Evolutionary conservation across 768 basidiomycete genomes (phyloP).

Genomic region (Pulveroboletus frians): DNA sequence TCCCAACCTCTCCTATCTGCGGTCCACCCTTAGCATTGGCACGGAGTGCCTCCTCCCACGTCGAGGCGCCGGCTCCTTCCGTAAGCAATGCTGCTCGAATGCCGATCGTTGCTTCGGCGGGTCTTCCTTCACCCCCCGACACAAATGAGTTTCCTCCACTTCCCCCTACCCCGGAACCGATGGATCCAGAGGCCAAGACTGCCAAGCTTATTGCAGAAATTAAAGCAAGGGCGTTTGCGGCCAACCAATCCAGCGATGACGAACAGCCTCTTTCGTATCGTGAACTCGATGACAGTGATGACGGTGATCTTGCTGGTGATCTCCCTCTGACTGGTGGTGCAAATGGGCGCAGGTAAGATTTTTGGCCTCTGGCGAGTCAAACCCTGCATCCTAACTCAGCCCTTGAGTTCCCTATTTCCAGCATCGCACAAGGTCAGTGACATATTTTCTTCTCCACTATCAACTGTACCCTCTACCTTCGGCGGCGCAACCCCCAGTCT

Average conservation of each 20-base stretch:
- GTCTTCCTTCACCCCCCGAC: conserved; percentile 23
- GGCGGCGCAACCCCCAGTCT: not conserved
- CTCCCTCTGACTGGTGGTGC: conserved; percentile 11
- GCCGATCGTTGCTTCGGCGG: conserved; percentile 8
- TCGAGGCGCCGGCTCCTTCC: conserved; percentile 7
- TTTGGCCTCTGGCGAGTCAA: not conserved
- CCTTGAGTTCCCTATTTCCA: conserved; percentile 7
- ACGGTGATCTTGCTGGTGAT: conserved; percentile 37
- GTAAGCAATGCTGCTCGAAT: conserved; percentile 6
- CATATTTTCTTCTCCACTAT: conserved; percentile 20
- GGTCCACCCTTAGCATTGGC: conserved; percentile 7
- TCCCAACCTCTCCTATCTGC: conserved; percentile 9
- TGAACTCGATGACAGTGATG: conserved; percentile 48
- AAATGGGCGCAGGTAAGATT: conserved; percentile 9
- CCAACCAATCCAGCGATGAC: conserved; percentile 42
- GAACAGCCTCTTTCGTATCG: conserved; percentile 33
- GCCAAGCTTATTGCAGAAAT: conserved; percentile 59
- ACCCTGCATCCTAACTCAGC: not conserved
- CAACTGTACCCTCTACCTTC: conserved; percentile 17
- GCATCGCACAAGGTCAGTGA: not conserved
- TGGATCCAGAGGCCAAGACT: conserved; percentile 40
- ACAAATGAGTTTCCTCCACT: conserved; percentile 17
- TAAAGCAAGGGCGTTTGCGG: conserved; percentile 54
- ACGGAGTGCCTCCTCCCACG: not conserved
- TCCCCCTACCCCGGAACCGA: conserved; percentile 29